phyloP scores from a whole-genome alignment of 192 early-diverging fungal genomes.

The Umbelopsis ramanniana region DNA sequence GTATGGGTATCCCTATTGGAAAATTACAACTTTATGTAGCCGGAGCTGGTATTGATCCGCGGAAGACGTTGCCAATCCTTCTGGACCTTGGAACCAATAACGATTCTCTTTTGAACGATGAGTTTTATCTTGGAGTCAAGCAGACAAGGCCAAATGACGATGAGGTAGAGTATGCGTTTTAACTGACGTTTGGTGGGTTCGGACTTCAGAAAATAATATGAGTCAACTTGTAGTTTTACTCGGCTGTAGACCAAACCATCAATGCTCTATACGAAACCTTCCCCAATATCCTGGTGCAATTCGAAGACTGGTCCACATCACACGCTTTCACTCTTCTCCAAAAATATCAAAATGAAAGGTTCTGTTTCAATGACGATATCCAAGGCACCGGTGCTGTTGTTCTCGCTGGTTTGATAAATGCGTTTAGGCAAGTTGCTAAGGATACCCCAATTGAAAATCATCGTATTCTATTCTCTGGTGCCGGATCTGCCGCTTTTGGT shows the following conservation, averaged over 20 bases:
- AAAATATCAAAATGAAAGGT: slow-evolving; percentile 70
- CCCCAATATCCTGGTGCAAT: slow-evolving; percentile 87
- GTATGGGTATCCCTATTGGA: slow-evolving; percentile 93
- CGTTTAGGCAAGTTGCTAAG: slow-evolving; percentile 62
- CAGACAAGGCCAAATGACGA: slow-evolving; percentile 23
- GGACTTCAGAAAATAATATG: background rate
- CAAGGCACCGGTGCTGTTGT: slow-evolving; percentile 92
- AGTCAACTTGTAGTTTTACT: slow-evolving; percentile 63
- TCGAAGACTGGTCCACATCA: slow-evolving; percentile 93
- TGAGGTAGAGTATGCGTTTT: background rate
- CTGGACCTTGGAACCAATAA: slow-evolving; percentile 46
- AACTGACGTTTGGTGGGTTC: background rate
- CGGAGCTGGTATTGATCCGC: slow-evolving; percentile 43
- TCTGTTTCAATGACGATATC: slow-evolving; percentile 95
- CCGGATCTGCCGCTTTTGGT: slow-evolving; percentile 93
- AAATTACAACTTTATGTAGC: slow-evolving; percentile 67
- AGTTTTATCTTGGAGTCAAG: slow-evolving; percentile 42
- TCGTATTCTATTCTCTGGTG: slow-evolving; percentile 88
- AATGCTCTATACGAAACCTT: slow-evolving; percentile 68
- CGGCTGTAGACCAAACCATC: slow-evolving; percentile 84
- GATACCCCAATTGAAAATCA: slow-evolving; percentile 73
- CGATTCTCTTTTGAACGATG: slow-evolving; percentile 36
- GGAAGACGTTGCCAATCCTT: slow-evolving; percentile 41
- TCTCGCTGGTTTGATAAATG: slow-evolving; percentile 88
- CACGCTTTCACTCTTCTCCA: slow-evolving; percentile 83